A percentile compares a stretch with the other conserved stretches of the same genome.
phyloP scores from a whole-genome alignment of 2,329 filamentous ascomycete species.

The Neopestalotiopsis clavispora region DNA sequence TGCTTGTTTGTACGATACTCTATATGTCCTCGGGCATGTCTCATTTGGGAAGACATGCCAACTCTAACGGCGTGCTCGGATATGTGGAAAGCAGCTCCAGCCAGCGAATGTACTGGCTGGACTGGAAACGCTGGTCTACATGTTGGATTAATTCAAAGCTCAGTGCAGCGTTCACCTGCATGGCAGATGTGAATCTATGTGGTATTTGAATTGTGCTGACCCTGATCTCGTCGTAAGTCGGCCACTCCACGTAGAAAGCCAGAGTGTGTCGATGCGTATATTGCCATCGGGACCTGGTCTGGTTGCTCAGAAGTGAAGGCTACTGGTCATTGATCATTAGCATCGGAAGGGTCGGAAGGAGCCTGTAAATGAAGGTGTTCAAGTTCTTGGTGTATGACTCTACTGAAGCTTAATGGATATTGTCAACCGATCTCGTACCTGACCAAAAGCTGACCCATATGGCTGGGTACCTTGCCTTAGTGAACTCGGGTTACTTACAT shows the following conservation, averaged over 20 bases:
- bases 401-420: not conserved
- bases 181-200: too few relatives aligned
- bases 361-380: too few relatives aligned
- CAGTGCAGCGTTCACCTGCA: not conserved
- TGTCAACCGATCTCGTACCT: not conserved
- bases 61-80: not conserved
- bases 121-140: not conserved
- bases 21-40: not conserved
- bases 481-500: not conserved
- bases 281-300: too few relatives aligned
- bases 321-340: too few relatives aligned
- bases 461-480: not conserved
- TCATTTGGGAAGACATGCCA: not conserved
- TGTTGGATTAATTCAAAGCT: not conserved
- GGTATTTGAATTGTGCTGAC: too few relatives aligned
- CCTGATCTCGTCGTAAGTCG: too few relatives aligned
- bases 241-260: too few relatives aligned
- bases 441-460: not conserved
- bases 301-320: too few relatives aligned
- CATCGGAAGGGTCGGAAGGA: too few relatives aligned
- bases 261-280: too few relatives aligned
- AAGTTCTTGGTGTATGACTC: not conserved
- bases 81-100: not conserved
- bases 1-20: not conserved
- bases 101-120: too few relatives aligned